Conservation (phyloP, 345 rosid genomes). For the Eucalyptus pumila region DNA sequence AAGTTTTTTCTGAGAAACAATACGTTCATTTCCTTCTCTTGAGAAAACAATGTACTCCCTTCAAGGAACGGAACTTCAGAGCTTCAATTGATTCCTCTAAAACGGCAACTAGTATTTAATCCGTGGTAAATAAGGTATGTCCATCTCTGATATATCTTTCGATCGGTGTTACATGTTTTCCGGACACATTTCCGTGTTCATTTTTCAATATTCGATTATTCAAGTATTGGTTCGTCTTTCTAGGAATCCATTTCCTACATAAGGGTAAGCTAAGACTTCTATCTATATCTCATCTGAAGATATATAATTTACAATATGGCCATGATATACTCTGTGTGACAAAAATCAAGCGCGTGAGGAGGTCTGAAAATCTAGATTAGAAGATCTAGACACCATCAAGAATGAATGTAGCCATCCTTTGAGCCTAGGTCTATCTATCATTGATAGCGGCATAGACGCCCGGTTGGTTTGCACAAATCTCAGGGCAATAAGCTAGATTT, state of each 20-base stretch:
- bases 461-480: neutral
- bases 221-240: too few species aligned
- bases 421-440: neutral
- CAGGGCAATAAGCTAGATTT: neutral
- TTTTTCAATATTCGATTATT: too few species aligned
- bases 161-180: too few species aligned
- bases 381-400: neutral
- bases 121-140: accelerated
- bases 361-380: neutral
- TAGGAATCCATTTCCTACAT: accelerated
- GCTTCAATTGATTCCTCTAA: too few species aligned
- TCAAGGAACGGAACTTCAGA: accelerated
- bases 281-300: too few species aligned
- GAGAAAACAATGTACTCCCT: too few species aligned
- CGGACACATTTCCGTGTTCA: accelerated
- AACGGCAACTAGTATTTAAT: too few species aligned
- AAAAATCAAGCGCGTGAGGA: neutral
- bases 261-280: neutral
- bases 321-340: neutral
- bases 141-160: too few species aligned
- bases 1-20: too few species aligned
- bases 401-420: too few species aligned
- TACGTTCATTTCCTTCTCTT: too few species aligned
- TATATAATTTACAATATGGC: neutral
- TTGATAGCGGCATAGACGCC: too few species aligned